Percentiles rank a stretch among this genome's conserved stretches.
Evolutionary conservation across 2,329 filamentous ascomycete genomes (phyloP).

Genomic region (Calonectria pteridis): DNA sequence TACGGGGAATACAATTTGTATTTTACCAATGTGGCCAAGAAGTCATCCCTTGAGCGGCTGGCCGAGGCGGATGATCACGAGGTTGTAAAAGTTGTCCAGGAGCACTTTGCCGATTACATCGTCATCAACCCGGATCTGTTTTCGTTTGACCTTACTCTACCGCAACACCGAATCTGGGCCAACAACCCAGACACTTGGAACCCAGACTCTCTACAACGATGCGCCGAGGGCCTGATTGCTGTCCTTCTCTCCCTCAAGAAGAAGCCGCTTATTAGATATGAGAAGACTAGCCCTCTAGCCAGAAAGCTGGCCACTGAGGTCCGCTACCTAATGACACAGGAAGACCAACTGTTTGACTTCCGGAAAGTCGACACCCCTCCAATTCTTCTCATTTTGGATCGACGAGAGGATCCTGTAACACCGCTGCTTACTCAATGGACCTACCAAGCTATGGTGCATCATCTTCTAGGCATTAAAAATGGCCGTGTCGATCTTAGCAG

Average conservation of each 20-base stretch:
- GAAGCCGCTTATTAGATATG: slow-evolving; percentile 93
- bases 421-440: slow-evolving; percentile 98
- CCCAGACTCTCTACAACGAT: slow-evolving; percentile 85
- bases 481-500: slow-evolving; percentile 91
- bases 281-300: slow-evolving; percentile 88
- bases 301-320: slow-evolving; percentile 96
- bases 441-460: slow-evolving; percentile 99
- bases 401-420: slow-evolving; percentile 94
- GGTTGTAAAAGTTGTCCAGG: slow-evolving; percentile 92
- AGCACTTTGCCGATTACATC: slow-evolving; percentile 96
- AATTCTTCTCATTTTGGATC: slow-evolving; percentile 89
- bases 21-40: slow-evolving; percentile 98
- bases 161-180: slow-evolving; percentile 84
- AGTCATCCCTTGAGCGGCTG: slow-evolving; percentile 92
- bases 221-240: slow-evolving; percentile 88
- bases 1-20: slow-evolving; percentile 98
- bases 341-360: slow-evolving; percentile 97
- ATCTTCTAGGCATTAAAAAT: slow-evolving; percentile 92
- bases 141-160: slow-evolving; percentile 79
- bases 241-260: slow-evolving; percentile 92
- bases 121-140: slow-evolving; percentile 96
- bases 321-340: slow-evolving; percentile 92
- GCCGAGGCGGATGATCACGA: slow-evolving; percentile 98
- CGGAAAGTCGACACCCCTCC: slow-evolving; percentile 94
- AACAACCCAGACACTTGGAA: slow-evolving; percentile 90